A percentile compares a stretch with the other conserved stretches of the same genome.
Conservation (phyloP, 352 stramenopile genomes). For the Phytophthora vignae region DNA sequence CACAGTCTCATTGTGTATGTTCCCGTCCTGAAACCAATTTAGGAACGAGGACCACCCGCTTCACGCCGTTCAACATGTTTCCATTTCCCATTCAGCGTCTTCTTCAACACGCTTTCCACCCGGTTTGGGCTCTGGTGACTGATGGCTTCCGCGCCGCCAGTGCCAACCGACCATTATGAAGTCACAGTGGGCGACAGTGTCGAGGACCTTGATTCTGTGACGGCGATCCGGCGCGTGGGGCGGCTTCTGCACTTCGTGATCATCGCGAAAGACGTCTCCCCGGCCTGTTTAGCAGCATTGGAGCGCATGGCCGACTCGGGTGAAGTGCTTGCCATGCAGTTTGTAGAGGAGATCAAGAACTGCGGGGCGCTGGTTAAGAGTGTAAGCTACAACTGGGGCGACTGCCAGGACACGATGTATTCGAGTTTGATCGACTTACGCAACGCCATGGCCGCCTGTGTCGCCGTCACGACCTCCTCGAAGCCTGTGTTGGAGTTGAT, state of each 20-base stretch:
- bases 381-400: not conserved
- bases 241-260: not conserved
- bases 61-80: not conserved
- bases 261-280: not conserved
- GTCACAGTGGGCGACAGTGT: not conserved
- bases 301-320: constrained; percentile 3
- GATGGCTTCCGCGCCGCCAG: not conserved
- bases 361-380: not conserved
- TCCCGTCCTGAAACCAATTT: not conserved
- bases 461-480: constrained; percentile 16
- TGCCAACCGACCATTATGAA: not conserved
- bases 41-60: not conserved
- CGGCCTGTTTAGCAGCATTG: not conserved
- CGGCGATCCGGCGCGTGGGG: not conserved
- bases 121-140: not conserved
- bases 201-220: not conserved
- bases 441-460: constrained; percentile 14
- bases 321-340: not conserved
- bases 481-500: constrained; percentile 32
- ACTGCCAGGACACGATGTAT: not conserved
- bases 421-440: not conserved
- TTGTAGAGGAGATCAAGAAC: constrained; percentile 1
- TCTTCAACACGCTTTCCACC: not conserved
- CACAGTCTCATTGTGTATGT: constrained; percentile 1
- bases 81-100: not conserved